phyloP scores from a whole-genome alignment of 345 rosid species.

The Acer saccharum region DNA sequence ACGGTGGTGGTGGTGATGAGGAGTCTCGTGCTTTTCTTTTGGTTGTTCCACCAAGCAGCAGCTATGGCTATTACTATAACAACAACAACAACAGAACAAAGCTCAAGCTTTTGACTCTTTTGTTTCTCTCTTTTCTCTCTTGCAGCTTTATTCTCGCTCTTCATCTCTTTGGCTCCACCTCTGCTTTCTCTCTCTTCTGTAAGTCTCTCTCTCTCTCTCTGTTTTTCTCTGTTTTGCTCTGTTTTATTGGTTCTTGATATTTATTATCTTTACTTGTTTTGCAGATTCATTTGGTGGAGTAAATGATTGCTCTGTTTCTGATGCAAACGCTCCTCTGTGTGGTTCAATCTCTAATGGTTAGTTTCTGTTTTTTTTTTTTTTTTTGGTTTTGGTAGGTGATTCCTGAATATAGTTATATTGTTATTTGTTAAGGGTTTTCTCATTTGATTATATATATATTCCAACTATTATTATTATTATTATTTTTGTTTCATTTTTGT shows the following conservation, averaged over 20 bases:
- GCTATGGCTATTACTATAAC: constrained; percentile 27
- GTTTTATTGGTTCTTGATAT: not conserved
- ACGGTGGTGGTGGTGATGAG: constrained; percentile 15
- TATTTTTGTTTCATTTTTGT: not conserved
- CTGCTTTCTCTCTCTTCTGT: constrained; percentile 56
- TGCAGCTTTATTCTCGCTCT: constrained; percentile 60
- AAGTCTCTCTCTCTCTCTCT: constrained; percentile 26
- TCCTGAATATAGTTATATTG: not conserved
- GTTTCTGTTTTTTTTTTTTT: constrained; percentile 4
- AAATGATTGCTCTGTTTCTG: constrained; percentile 34
- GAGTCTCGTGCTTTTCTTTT: constrained; percentile 34
- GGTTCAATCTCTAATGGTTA: constrained; percentile 64
- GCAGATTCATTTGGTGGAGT: constrained; percentile 59
- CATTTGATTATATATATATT: not conserved
- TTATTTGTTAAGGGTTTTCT: not conserved
- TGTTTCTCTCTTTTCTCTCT: constrained; percentile 67
- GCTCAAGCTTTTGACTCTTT: constrained; percentile 57
- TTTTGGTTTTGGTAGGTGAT: not conserved
- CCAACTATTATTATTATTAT: too few relatives aligned
- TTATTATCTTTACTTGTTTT: constrained; percentile 16
- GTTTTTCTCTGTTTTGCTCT: not conserved
- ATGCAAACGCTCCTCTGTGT: constrained; percentile 42
- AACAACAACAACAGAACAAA: constrained; percentile 34
- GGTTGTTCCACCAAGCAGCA: constrained; percentile 27
- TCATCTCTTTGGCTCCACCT: constrained; percentile 50